A percentile compares a stretch with the other conserved stretches of the same genome.
Conservation (phyloP, 2,329 filamentous ascomycete genomes). For the Chaetomiaceae sp. region DNA sequence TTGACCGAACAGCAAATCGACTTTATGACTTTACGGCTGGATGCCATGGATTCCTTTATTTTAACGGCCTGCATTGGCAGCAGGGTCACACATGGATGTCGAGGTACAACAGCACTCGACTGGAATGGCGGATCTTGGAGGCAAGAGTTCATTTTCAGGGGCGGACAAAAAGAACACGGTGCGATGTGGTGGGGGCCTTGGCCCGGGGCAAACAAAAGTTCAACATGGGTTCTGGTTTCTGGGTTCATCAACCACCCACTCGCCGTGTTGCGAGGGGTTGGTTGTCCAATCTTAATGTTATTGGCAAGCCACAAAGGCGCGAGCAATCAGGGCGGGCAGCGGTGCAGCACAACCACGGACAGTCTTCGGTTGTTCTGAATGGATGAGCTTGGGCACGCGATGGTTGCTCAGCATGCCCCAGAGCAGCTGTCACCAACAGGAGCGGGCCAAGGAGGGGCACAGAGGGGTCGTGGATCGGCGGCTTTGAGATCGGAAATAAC, state of each 20-base stretch:
- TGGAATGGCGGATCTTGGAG: neutral
- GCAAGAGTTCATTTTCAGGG: conserved; percentile 4
- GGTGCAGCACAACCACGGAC: too few relatives aligned
- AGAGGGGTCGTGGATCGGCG: too few relatives aligned
- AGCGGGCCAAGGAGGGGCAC: too few relatives aligned
- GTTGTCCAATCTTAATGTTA: conserved; percentile 16
- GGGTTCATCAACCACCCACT: too few relatives aligned
- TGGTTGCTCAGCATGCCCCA: too few relatives aligned
- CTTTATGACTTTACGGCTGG: conserved; percentile 18
- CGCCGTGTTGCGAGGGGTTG: neutral
- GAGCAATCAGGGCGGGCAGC: too few relatives aligned
- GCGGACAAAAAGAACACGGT: conserved; percentile 7
- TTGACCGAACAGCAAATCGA: too few relatives aligned
- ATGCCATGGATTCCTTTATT: conserved; percentile 17
- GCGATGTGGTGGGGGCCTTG: neutral
- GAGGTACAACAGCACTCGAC: conserved; percentile 21
- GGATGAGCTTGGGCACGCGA: too few relatives aligned
- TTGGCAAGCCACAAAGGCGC: too few relatives aligned
- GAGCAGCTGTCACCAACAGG: too few relatives aligned
- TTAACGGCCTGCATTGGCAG: conserved; percentile 4
- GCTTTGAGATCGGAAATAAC: too few relatives aligned
- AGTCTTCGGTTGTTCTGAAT: too few relatives aligned
- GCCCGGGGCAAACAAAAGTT: conserved; percentile 13
- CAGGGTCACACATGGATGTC: conserved; percentile 6
- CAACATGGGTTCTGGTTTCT: neutral